A percentile compares a stretch with the other conserved stretches of the same genome.
Evolutionary conservation across 1,284 basidiomycete genomes (phyloP).

Genomic region (Caloboletus inedulis): DNA sequence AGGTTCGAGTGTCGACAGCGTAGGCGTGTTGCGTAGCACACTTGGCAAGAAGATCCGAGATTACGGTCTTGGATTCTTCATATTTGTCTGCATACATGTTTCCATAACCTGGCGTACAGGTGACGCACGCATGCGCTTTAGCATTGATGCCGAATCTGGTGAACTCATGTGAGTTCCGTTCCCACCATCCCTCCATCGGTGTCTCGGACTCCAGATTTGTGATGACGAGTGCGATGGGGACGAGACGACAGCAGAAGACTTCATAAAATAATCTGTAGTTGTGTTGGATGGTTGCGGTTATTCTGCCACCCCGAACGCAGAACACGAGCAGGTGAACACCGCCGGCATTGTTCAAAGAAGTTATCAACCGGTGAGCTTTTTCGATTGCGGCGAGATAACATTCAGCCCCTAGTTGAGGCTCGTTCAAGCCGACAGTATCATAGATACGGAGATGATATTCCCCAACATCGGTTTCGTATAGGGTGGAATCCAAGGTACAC

Average conservation of each 20-base stretch:
- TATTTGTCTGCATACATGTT: conserved; percentile 32
- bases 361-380: conserved; percentile 27
- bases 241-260: conserved; percentile 27
- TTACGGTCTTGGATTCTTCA: conserved; percentile 27
- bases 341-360: conserved; percentile 21
- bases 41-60: conserved; percentile 25
- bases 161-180: conserved; percentile 27
- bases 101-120: conserved; percentile 26
- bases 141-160: conserved; percentile 25
- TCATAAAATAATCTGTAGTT: conserved; percentile 34
- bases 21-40: conserved; percentile 23
- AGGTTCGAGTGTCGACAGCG: conserved; percentile 24
- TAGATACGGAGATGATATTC: conserved; percentile 22
- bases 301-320: conserved; percentile 33
- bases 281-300: conserved; percentile 30
- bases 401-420: conserved; percentile 29
- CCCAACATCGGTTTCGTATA: conserved; percentile 22
- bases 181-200: conserved; percentile 32
- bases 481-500: conserved; percentile 27
- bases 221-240: conserved; percentile 32
- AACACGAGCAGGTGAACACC: conserved; percentile 33
- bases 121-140: conserved; percentile 28
- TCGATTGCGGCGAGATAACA: conserved; percentile 29
- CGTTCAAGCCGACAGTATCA: conserved; percentile 32
- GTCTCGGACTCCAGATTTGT: conserved; percentile 31